A percentile compares a stretch with the other conserved stretches of the same genome.
These are phyloP conservation scores for Lepidium africanum DNA, from an alignment of 345 rosid species.

Conservation along the genomic window DNA sequence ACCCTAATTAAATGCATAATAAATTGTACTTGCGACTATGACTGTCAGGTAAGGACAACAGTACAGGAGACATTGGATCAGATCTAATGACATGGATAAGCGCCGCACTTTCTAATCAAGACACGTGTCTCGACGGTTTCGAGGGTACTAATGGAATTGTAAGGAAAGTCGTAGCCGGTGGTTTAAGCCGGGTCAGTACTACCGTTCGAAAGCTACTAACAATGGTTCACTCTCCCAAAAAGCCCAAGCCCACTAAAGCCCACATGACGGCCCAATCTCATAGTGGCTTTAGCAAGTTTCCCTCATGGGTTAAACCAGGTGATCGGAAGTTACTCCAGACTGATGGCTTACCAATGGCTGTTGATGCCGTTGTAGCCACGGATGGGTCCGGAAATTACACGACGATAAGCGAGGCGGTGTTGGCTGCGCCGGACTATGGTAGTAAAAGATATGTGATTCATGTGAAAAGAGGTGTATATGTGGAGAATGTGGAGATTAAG, in stretches of 20 bases:
- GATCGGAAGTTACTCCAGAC: slow-evolving; percentile 45
- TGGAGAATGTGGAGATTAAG: slow-evolving; percentile 73
- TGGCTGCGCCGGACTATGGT: slow-evolving; percentile 57
- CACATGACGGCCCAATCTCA: neutral
- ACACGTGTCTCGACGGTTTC: slow-evolving; percentile 78
- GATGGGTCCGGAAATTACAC: slow-evolving; percentile 76
- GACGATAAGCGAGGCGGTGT: slow-evolving; percentile 51
- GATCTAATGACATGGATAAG: slow-evolving; percentile 74
- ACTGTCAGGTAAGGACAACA: slow-evolving; percentile 52
- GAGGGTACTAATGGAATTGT: slow-evolving; percentile 52
- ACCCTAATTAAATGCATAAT: neutral
- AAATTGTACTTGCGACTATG: neutral
- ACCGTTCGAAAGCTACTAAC: slow-evolving; percentile 42
- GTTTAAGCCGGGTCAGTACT: slow-evolving; percentile 46
- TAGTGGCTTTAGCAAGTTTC: slow-evolving; percentile 34
- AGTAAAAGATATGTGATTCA: slow-evolving; percentile 43
- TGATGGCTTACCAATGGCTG: slow-evolving; percentile 22
- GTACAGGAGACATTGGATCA: slow-evolving; percentile 57
- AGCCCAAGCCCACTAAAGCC: slow-evolving; percentile 8
- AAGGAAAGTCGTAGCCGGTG: slow-evolving; percentile 39
- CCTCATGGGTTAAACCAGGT: slow-evolving; percentile 49
- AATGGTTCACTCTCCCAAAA: slow-evolving; percentile 37
- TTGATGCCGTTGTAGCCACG: slow-evolving; percentile 54
- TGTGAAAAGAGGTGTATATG: slow-evolving; percentile 60
- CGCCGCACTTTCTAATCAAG: slow-evolving; percentile 69